phyloP scores from a whole-genome alignment of 31 red algal species.

The Bonnemaisonia californica region DNA sequence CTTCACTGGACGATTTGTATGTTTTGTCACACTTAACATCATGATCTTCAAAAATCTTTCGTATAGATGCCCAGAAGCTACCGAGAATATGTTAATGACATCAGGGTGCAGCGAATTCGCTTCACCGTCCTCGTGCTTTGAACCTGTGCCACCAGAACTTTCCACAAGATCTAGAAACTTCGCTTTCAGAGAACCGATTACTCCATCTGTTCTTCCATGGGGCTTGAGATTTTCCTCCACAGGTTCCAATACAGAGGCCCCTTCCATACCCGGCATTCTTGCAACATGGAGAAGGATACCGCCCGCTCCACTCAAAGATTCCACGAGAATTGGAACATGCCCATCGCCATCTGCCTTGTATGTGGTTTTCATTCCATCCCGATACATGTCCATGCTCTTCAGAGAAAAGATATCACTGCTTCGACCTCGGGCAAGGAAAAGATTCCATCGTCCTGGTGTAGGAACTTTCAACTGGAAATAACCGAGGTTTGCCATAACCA shows the following conservation, averaged over 20 bases:
- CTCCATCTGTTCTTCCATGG: neutral
- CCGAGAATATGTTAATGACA: slow-evolving; percentile 83
- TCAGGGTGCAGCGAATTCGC: neutral
- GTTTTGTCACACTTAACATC: slow-evolving; percentile 78
- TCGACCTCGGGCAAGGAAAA: slow-evolving; percentile 48
- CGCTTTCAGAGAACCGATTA: neutral
- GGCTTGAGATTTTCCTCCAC: neutral
- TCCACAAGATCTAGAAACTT: neutral
- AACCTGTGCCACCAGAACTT: neutral
- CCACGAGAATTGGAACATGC: slow-evolving; percentile 57
- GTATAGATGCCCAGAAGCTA: slow-evolving; percentile 91
- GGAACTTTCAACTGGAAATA: slow-evolving; percentile 92
- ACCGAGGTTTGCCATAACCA: slow-evolving; percentile 94
- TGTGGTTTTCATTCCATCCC: slow-evolving; percentile 24
- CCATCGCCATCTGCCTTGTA: slow-evolving; percentile 41
- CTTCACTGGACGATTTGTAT: slow-evolving; percentile 73
- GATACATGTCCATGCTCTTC: slow-evolving; percentile 56
- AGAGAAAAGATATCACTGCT: slow-evolving; percentile 54
- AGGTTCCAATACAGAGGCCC: slow-evolving; percentile 29
- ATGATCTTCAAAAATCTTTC: slow-evolving; percentile 93
- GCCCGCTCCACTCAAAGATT: slow-evolving; percentile 64
- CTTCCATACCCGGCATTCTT: slow-evolving; percentile 59
- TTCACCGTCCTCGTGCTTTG: neutral
- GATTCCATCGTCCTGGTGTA: slow-evolving; percentile 53
- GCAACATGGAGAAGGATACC: slow-evolving; percentile 62